Conservation (phyloP, 345 rosid genomes). For the Eucalyptus curtisii region DNA sequence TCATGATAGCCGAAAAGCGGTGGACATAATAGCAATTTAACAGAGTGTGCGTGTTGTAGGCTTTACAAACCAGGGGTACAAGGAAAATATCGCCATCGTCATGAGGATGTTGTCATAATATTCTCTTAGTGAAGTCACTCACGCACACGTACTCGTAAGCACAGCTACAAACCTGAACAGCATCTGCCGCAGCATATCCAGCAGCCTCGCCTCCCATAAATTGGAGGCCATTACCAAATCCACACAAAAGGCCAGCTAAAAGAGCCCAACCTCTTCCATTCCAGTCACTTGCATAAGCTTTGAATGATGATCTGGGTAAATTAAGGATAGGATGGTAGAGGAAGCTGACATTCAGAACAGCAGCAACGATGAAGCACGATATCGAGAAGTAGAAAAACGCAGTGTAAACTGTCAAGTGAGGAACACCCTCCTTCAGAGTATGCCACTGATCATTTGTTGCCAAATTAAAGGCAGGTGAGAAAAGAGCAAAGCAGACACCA, state of each 20-base stretch:
- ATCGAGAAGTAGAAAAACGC: conserved; percentile 81
- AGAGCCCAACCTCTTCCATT: conserved; percentile 82
- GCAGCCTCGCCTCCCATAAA: conserved; percentile 91
- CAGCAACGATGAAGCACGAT: conserved; percentile 45
- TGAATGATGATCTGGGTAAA: conserved; percentile 47
- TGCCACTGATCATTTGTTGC: conserved; percentile 84
- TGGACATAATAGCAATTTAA: neutral
- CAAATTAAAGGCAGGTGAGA: conserved; percentile 84
- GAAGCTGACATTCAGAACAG: conserved; percentile 44
- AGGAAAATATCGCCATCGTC: neutral
- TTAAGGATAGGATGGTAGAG: conserved; percentile 48
- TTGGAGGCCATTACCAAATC: conserved; percentile 78
- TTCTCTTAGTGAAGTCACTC: neutral
- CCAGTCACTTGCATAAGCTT: conserved; percentile 57
- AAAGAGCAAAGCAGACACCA: conserved; percentile 62
- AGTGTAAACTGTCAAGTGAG: conserved; percentile 57
- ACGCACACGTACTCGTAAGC: neutral
- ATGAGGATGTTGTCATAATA: neutral
- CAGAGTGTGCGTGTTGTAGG: neutral
- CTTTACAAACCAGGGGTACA: neutral
- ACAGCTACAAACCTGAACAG: conserved; percentile 45
- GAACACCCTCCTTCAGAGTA: conserved; percentile 54
- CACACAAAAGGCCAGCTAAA: conserved; percentile 73
- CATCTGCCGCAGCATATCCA: conserved; percentile 86
- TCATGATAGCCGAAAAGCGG: neutral